Conservation (phyloP, 2,329 filamentous ascomycete species). For the Cladosporium cucumerinum region DNA sequence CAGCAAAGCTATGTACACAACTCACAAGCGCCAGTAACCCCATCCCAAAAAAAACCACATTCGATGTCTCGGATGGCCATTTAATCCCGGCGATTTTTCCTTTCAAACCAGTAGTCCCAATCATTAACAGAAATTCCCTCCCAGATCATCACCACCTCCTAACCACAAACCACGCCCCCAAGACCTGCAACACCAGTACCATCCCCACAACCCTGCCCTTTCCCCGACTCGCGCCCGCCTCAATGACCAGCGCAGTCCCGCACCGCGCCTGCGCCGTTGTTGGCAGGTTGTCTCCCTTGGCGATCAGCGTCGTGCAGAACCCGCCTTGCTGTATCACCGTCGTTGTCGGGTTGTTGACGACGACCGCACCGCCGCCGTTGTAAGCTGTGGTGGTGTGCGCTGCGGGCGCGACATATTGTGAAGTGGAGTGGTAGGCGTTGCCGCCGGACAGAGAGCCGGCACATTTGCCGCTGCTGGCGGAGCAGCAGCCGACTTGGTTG, state of each 20-base stretch:
- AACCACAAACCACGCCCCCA: constrained; percentile 6
- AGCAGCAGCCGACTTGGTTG: constrained; percentile 34
- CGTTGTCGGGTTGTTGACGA: constrained; percentile 20
- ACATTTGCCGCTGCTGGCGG: constrained; percentile 32
- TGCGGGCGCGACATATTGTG: constrained; percentile 16
- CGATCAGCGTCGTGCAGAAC: constrained; percentile 37
- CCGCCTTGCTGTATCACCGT: constrained; percentile 23
- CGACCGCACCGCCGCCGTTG: not conserved
- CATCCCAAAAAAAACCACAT: not conserved
- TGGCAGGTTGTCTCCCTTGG: constrained; percentile 32
- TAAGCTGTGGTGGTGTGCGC: constrained; percentile 19
- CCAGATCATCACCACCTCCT: constrained; percentile 11
- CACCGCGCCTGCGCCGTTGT: constrained; percentile 33
- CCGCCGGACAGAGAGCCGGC: constrained; percentile 20
- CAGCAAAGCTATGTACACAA: not conserved
- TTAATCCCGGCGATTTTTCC: not conserved
- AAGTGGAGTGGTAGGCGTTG: constrained; percentile 23
- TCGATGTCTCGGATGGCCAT: not conserved
- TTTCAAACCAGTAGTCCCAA: not conserved
- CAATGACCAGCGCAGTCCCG: constrained; percentile 36
- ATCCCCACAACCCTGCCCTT: constrained; percentile 15
- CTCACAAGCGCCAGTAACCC: not conserved
- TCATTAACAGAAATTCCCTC: not conserved
- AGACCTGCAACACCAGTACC: constrained; percentile 6
- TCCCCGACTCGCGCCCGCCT: constrained; percentile 17